Conservation (phyloP, 305 asterid genomes). For the Solanum hybrid region DNA sequence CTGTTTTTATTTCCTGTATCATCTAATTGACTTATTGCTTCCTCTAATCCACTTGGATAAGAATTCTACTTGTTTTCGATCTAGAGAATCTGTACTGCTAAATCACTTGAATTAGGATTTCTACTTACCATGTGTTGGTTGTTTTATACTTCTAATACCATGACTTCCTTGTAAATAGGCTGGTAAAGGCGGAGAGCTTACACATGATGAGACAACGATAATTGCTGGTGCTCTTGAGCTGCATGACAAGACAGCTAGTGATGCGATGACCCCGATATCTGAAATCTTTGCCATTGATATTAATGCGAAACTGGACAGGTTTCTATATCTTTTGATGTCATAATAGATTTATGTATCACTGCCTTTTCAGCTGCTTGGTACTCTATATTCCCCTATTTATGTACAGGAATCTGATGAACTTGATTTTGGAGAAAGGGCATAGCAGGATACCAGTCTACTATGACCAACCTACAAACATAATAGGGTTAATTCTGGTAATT, state of each 20-base stretch:
- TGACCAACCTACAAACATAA: slow-evolving; percentile 58
- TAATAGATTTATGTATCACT: not conserved
- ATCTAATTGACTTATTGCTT: not conserved
- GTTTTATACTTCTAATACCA: not conserved
- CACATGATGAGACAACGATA: slow-evolving; percentile 72
- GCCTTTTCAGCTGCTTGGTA: not conserved
- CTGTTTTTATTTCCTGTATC: not conserved
- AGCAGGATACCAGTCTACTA: slow-evolving; percentile 72
- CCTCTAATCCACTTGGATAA: not conserved
- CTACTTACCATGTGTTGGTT: not conserved
- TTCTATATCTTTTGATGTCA: not conserved
- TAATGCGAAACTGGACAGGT: slow-evolving; percentile 66
- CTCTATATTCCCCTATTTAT: not conserved
- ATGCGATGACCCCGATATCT: slow-evolving; percentile 66
- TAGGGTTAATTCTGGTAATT: slow-evolving; percentile 62
- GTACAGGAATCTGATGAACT: slow-evolving; percentile 50
- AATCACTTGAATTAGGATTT: not conserved
- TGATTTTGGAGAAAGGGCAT: slow-evolving; percentile 61
- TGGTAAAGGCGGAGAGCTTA: slow-evolving; percentile 80
- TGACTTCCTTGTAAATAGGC: slow-evolving; percentile 32
- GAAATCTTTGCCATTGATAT: slow-evolving; percentile 61
- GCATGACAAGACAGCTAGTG: slow-evolving; percentile 57
- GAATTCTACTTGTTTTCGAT: not conserved
- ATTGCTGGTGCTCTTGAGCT: slow-evolving; percentile 75
- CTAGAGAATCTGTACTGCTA: not conserved